Conservation (phyloP, 169 alveolate genomes). For the Theileria sp. region DNA sequence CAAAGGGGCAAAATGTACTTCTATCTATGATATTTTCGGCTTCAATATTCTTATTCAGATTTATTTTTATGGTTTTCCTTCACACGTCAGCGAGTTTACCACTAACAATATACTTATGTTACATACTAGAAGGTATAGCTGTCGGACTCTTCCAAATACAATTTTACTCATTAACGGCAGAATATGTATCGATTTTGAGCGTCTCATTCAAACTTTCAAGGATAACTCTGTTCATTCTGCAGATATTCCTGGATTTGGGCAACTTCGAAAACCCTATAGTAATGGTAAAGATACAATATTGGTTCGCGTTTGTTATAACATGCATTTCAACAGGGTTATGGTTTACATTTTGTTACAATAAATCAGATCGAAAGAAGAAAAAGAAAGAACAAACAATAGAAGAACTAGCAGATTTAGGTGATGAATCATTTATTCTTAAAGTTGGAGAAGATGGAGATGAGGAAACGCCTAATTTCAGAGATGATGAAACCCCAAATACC, state of each 20-base stretch:
- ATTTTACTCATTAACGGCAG: constrained; percentile 41
- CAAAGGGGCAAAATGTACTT: background rate
- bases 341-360: background rate
- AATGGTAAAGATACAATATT: background rate
- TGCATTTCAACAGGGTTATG: background rate
- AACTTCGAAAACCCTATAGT: background rate
- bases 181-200: background rate
- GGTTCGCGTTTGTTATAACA: background rate
- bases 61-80: background rate
- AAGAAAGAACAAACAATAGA: background rate
- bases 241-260: background rate
- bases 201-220: constrained; percentile 1
- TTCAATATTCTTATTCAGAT: background rate
- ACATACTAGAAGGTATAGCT: constrained; percentile 25
- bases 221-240: background rate
- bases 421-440: background rate
- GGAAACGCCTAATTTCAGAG: background rate
- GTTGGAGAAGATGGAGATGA: background rate
- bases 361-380: background rate
- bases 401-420: background rate
- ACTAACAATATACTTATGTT: background rate
- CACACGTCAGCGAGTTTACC: constrained; percentile 1
- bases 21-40: background rate
- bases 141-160: constrained; percentile 33
- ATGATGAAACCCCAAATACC: background rate